Conservation (phyloP, 2,329 filamentous ascomycete species). For the Aspergillus sclerotialis region DNA sequence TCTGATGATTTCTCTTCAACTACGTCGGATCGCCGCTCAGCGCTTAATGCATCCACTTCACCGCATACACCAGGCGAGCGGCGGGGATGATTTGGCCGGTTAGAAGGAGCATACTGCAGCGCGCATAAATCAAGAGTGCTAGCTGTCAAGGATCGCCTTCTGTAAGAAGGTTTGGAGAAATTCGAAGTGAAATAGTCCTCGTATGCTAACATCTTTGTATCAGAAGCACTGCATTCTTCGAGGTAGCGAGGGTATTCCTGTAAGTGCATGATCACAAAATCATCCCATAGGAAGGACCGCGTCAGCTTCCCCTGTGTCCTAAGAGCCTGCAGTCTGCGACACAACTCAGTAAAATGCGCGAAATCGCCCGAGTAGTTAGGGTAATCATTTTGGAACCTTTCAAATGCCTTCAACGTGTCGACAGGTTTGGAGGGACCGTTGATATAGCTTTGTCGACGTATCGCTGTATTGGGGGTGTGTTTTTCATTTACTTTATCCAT, state of each 20-base stretch:
- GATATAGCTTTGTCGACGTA: constrained; percentile 16
- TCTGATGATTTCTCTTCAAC: neutral
- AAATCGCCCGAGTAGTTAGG: constrained; percentile 31
- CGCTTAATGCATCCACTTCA: neutral
- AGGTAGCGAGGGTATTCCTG: constrained; percentile 31
- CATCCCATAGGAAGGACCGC: constrained; percentile 38
- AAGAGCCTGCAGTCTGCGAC: constrained; percentile 27
- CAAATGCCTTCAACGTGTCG: constrained; percentile 23
- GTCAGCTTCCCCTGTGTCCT: constrained; percentile 21
- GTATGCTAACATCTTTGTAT: constrained; percentile 25
- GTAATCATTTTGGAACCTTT: constrained; percentile 34
- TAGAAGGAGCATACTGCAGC: constrained; percentile 13
- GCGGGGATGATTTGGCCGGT: constrained; percentile 1
- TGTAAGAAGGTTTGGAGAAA: constrained; percentile 26
- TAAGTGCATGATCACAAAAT: constrained; percentile 37
- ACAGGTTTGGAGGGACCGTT: constrained; percentile 10
- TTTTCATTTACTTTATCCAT: neutral
- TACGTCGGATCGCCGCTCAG: neutral
- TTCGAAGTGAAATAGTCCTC: constrained; percentile 31
- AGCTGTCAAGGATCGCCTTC: constrained; percentile 30
- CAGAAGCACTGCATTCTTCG: constrained; percentile 15
- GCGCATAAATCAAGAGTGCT: constrained; percentile 24
- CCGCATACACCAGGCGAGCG: constrained; percentile 1
- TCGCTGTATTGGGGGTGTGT: constrained; percentile 9
- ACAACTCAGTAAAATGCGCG: constrained; percentile 32